Evolutionary conservation across 176 grass and related monocot species (phyloP).

Genomic region (Tillandsia leiboldiana): DNA sequence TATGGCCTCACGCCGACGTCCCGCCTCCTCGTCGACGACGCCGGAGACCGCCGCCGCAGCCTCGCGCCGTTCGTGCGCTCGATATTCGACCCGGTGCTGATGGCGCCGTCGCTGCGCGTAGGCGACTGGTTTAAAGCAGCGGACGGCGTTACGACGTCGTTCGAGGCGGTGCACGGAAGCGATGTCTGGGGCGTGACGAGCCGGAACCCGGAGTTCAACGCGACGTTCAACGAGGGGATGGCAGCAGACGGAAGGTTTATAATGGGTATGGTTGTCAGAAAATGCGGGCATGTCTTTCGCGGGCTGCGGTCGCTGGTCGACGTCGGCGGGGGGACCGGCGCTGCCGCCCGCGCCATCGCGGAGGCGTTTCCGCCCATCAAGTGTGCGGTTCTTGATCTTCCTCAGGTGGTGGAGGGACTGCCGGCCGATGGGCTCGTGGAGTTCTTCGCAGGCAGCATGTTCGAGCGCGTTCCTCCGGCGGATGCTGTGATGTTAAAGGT

Average conservation of each 20-base stretch:
- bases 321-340: slow-evolving; percentile 38
- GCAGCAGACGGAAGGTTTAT: not conserved
- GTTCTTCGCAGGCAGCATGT: no score
- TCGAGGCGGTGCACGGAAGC: not conserved
- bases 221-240: not conserved
- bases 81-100: not conserved
- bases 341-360: slow-evolving; percentile 29
- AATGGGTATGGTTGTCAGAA: not conserved
- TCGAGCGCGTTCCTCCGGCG: not conserved
- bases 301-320: slow-evolving; percentile 17
- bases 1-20: slow-evolving; percentile 30
- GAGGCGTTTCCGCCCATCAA: slow-evolving; percentile 12
- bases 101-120: slow-evolving; percentile 6
- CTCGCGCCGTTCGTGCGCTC: not conserved
- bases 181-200: not conserved
- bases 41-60: not conserved
- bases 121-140: slow-evolving; percentile 17
- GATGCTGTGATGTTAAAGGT: slow-evolving; percentile 38
- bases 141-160: not conserved
- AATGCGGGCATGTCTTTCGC: not conserved
- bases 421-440: no score
- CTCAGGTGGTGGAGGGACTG: no score
- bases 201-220: not conserved
- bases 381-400: no score
- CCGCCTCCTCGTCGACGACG: slow-evolving; percentile 1